Conservation (phyloP, 345 rosid genomes). For the Pelargonium nanum region DNA sequence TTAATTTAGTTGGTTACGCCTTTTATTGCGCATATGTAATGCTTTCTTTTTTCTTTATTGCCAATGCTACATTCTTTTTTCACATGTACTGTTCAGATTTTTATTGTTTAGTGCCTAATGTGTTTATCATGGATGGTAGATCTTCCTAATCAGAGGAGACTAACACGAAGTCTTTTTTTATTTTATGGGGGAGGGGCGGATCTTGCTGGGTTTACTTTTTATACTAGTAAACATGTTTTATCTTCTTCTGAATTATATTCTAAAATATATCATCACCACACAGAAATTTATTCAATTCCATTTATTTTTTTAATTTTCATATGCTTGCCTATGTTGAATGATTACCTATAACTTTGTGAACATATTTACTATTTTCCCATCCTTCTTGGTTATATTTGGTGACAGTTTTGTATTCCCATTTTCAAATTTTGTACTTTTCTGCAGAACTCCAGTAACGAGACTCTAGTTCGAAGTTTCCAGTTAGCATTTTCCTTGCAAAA, state of each 20-base stretch:
- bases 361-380: not conserved
- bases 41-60: not conserved
- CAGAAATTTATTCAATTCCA: not conserved
- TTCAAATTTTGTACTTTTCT: slow-evolving; percentile 6
- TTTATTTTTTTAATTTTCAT: too few species aligned
- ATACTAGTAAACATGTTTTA: too few species aligned
- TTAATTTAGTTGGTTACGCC: not conserved
- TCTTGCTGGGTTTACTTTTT: not conserved
- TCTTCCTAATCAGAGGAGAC: too few species aligned
- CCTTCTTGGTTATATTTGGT: not conserved
- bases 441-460: slow-evolving; percentile 83
- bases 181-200: too few species aligned
- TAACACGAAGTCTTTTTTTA: not conserved
- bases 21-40: not conserved
- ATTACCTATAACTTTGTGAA: not conserved
- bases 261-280: not conserved
- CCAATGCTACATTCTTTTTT: too few species aligned
- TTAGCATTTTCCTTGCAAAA: slow-evolving; percentile 81
- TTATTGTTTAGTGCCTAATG: not conserved
- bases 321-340: not conserved
- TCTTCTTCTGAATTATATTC: too few species aligned
- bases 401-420: not conserved
- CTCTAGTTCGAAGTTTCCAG: slow-evolving; percentile 76
- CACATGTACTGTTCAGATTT: not conserved
- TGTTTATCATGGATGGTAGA: too few species aligned